Conservation (phyloP, 805 yeast genomes). For the Zygosaccharomyces bailii region DNA sequence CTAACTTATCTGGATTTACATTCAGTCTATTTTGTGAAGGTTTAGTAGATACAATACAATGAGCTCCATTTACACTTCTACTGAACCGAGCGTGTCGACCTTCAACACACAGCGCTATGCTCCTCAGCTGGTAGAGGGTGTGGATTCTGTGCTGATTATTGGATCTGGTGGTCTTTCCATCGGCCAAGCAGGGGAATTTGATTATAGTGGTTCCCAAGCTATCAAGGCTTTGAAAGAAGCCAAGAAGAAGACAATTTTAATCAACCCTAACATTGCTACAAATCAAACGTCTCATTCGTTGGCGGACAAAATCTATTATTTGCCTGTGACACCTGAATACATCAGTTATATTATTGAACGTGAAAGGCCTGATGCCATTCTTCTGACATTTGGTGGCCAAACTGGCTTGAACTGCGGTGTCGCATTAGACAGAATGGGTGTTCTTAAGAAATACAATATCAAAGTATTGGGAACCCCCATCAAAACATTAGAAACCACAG, state of each 20-base stretch:
- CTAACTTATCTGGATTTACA: not conserved
- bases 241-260: constrained; percentile 75
- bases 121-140: constrained; percentile 34
- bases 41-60: constrained; percentile 8
- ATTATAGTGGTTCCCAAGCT: constrained; percentile 96
- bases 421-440: constrained; percentile 90
- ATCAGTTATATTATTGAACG: constrained; percentile 92
- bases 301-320: constrained; percentile 92
- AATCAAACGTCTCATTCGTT: constrained; percentile 93
- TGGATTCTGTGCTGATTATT: constrained; percentile 67
- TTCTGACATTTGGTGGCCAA: constrained; percentile 97
- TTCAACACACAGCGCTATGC: constrained; percentile 30
- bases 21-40: not conserved
- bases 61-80: constrained; percentile 31
- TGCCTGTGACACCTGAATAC: constrained; percentile 96
- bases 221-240: constrained; percentile 93
- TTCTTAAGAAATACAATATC: constrained; percentile 82
- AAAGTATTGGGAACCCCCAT: constrained; percentile 98
- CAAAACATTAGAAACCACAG: constrained; percentile 91
- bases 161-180: constrained; percentile 97
- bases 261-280: constrained; percentile 95
- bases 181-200: constrained; percentile 98
- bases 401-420: constrained; percentile 97
- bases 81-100: constrained; percentile 33
- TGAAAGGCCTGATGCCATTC: constrained; percentile 93